A percentile compares a stretch with the other conserved stretches of the same genome.
These are phyloP conservation scores for Amniculicola lignicola DNA, from an alignment of 495 filamentous ascomycete species.

Conservation along the genomic window DNA sequence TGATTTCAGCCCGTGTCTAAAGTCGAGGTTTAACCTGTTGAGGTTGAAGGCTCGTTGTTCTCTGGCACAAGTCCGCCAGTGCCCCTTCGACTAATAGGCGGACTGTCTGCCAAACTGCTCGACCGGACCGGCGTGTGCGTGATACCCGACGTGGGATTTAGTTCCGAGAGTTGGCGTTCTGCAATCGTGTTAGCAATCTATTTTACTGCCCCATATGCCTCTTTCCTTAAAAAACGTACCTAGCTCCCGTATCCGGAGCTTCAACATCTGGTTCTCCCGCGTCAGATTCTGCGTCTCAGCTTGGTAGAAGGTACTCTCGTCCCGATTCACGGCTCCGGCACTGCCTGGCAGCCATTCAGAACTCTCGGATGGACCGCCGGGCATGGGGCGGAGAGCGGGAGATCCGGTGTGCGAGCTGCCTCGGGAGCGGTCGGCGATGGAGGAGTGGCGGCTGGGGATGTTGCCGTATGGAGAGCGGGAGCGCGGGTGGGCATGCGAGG, in stretches of 20 bases:
- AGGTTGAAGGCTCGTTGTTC: not conserved
- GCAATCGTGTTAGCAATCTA: conserved; percentile 1
- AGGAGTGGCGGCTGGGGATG: conserved; percentile 53
- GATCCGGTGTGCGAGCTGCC: conserved; percentile 41
- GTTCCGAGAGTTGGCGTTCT: conserved; percentile 30
- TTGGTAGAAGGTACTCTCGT: conserved; percentile 86
- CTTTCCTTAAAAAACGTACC: conserved; percentile 48
- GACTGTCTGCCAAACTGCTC: conserved; percentile 14
- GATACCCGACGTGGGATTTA: conserved; percentile 24
- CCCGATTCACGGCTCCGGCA: conserved; percentile 41
- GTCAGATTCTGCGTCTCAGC: conserved; percentile 83
- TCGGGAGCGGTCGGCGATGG: conserved; percentile 36
- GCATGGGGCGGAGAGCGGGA: conserved; percentile 39
- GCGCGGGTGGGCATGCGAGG: conserved; percentile 28
- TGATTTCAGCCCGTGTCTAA: not conserved
- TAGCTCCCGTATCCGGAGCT: conserved; percentile 77
- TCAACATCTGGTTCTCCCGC: conserved; percentile 92
- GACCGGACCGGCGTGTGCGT: conserved; percentile 20
- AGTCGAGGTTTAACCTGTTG: not conserved
- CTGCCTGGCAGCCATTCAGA: conserved; percentile 34
- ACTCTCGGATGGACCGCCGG: conserved; percentile 33
- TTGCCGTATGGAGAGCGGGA: conserved; percentile 45
- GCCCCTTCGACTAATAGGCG: not conserved
- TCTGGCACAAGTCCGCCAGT: not conserved
- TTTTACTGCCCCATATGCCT: not conserved